Conservation (phyloP, 202 grass and related monocot species). For the Panicum hallii region DNA sequence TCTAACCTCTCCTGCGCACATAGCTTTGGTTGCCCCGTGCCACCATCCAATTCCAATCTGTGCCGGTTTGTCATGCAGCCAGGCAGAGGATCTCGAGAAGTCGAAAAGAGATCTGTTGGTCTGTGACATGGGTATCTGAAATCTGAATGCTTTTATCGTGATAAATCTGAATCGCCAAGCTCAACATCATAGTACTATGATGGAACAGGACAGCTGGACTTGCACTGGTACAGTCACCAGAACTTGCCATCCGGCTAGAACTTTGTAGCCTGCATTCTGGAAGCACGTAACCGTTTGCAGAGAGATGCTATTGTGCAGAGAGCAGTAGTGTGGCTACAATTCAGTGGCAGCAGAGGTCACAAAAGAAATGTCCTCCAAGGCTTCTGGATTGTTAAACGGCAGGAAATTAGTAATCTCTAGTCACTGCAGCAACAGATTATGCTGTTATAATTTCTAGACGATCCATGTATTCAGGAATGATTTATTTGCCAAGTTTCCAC, state of each 20-base stretch:
- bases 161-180: neutral
- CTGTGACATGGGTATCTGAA: too few species aligned
- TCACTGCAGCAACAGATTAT: slow-evolving; percentile 8
- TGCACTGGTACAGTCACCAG: too few species aligned
- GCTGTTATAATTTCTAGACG: neutral
- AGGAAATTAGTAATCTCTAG: slow-evolving; percentile 3
- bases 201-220: too few species aligned
- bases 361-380: neutral
- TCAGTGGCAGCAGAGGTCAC: neutral
- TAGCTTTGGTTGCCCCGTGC: too few species aligned
- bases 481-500: neutral
- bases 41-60: too few species aligned
- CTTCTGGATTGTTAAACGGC: neutral
- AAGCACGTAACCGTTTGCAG: neutral
- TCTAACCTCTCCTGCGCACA: too few species aligned
- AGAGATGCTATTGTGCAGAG: neutral
- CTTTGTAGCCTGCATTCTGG: too few species aligned
- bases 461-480: neutral
- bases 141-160: neutral
- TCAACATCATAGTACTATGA: neutral
- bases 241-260: too few species aligned
- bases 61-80: too few species aligned
- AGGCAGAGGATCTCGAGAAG: too few species aligned
- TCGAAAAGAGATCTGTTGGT: neutral
- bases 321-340: slow-evolving; percentile 1